A percentile compares a stretch with the other conserved stretches of the same genome.
Evolutionary conservation across 2,329 filamentous ascomycete genomes (phyloP).

Genomic region (Hymenotorrendiella dingleyae): DNA sequence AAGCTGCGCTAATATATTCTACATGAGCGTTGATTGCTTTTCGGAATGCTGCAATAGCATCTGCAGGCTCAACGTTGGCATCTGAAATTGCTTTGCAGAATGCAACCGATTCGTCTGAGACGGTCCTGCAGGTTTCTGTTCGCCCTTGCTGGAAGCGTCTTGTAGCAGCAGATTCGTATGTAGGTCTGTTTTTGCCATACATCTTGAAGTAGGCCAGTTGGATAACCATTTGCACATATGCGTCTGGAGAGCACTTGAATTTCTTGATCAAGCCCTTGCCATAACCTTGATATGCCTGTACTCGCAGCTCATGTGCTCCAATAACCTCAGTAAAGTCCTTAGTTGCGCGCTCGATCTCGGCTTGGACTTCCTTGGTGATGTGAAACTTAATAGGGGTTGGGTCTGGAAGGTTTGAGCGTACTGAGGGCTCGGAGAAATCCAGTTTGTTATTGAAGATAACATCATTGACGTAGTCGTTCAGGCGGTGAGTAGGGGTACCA

Average conservation of each 20-base stretch:
- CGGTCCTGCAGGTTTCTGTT: constrained; percentile 89
- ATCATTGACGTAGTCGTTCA: constrained; percentile 92
- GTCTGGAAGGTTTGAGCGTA: constrained; percentile 80
- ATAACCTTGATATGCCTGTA: constrained; percentile 95
- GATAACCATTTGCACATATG: constrained; percentile 97
- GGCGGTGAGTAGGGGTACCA: constrained; percentile 90
- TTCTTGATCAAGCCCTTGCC: constrained; percentile 99
- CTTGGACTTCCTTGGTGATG: constrained; percentile 65
- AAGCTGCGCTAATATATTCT: constrained; percentile 85
- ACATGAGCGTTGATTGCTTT: constrained; percentile 76
- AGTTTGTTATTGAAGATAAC: constrained; percentile 93
- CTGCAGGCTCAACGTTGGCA: constrained; percentile 53
- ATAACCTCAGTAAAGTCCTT: constrained; percentile 79
- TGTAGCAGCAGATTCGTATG: constrained; percentile 93
- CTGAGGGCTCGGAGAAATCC: constrained; percentile 70
- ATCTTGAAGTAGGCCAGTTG: constrained; percentile 98
- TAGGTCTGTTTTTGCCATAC: constrained; percentile 96
- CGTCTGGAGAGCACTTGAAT: constrained; percentile 96
- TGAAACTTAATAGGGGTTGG: constrained; percentile 74
- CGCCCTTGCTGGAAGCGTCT: constrained; percentile 94
- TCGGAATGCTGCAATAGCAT: constrained; percentile 70
- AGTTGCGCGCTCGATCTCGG: constrained; percentile 72
- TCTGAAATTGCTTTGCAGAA: constrained; percentile 88
- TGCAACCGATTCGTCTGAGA: constrained; percentile 84
- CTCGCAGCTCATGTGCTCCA: constrained; percentile 79